Percentiles rank a stretch among this genome's conserved stretches.
Conservation (phyloP, 495 filamentous ascomycete species). For the Copromyces sp. region DNA sequence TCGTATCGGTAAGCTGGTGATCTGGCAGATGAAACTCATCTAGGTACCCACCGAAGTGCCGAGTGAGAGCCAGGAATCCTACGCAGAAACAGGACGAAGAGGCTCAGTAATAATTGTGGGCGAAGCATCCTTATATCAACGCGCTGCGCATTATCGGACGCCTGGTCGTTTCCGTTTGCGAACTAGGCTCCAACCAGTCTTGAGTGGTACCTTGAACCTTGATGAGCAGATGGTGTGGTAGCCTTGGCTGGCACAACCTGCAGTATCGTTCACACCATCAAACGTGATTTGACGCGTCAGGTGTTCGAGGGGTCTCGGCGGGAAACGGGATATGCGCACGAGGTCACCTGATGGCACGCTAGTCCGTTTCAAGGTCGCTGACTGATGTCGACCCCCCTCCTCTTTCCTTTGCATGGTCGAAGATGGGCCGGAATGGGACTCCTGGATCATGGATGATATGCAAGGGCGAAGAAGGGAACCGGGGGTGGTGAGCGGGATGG, state of each 20-base stretch:
- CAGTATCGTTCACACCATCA: conserved; percentile 3
- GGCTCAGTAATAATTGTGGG: neutral
- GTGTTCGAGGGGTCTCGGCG: conserved; percentile 4
- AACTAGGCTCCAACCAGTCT: neutral
- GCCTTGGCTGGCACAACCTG: neutral
- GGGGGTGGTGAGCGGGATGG: neutral
- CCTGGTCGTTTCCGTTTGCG: neutral
- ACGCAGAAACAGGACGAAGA: neutral
- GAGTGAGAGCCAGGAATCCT: neutral
- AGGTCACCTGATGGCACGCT: conserved; percentile 16
- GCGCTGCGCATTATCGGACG: neutral
- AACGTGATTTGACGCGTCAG: conserved; percentile 22
- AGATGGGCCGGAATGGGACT: neutral
- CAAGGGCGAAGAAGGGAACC: neutral
- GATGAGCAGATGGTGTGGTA: neutral
- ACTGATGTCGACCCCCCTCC: neutral
- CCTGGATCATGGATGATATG: neutral
- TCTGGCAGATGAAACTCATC: neutral
- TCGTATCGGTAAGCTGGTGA: neutral
- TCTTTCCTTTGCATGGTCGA: neutral
- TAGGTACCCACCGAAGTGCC: neutral
- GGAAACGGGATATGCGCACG: conserved; percentile 9
- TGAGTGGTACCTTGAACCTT: neutral
- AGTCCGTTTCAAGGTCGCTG: conserved; percentile 6
- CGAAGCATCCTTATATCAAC: neutral